Conservation (phyloP, 2,329 filamentous ascomycete species). For the Pestalotiopsis fici region DNA sequence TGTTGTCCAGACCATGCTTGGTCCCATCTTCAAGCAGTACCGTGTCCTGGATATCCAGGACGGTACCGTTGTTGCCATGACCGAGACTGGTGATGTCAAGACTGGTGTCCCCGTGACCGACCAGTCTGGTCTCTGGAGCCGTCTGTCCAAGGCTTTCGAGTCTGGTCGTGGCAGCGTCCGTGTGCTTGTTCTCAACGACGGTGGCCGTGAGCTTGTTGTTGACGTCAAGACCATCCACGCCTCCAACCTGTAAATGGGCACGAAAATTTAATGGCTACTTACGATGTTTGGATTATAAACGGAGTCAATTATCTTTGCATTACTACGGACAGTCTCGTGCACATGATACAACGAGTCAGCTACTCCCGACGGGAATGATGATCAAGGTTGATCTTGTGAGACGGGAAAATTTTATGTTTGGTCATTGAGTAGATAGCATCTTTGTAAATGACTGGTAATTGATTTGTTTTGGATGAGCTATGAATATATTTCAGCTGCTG, state of each 20-base stretch:
- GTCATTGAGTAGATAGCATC: constrained; percentile 10
- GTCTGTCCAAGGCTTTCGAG: constrained; percentile 82
- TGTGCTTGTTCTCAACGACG: constrained; percentile 92
- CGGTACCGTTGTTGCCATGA: constrained; percentile 88
- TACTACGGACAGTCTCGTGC: constrained; percentile 15
- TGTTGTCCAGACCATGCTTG: constrained; percentile 98
- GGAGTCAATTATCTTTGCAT: constrained; percentile 25
- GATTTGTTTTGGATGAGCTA: neutral
- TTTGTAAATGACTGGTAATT: constrained; percentile 15
- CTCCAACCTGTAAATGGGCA: constrained; percentile 58
- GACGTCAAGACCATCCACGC: constrained; percentile 98
- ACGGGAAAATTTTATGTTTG: constrained; percentile 7
- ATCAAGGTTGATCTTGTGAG: constrained; percentile 1
- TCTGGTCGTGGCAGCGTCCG: constrained; percentile 91
- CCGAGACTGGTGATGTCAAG: constrained; percentile 98
- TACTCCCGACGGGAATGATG: neutral
- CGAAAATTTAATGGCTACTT: constrained; percentile 10
- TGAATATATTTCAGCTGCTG: no score
- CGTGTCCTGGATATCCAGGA: constrained; percentile 96
- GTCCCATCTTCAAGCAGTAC: constrained; percentile 99
- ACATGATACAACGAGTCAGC: neutral
- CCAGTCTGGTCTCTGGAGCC: constrained; percentile 85
- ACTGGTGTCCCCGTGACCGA: constrained; percentile 90
- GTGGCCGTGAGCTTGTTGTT: constrained; percentile 90
- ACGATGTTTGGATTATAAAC: constrained; percentile 27